These are phyloP conservation scores for Haematococcus lacustris DNA, from an alignment of 139 green algal genomes.

Conservation along the genomic window DNA sequence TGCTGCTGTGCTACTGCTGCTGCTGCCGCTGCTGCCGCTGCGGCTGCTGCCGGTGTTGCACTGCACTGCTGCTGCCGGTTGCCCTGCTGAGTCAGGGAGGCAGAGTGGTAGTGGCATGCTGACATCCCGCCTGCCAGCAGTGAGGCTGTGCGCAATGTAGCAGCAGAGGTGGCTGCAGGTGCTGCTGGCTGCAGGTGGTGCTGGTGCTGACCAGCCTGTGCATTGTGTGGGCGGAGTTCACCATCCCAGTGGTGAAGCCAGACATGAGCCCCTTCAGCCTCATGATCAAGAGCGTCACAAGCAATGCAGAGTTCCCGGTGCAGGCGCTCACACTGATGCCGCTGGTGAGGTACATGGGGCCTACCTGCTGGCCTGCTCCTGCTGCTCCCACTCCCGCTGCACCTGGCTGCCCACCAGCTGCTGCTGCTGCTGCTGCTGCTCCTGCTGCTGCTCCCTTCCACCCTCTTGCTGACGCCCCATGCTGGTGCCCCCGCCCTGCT, in stretches of 20 bases:
- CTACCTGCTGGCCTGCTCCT: background rate
- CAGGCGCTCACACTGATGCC: conserved; percentile 22
- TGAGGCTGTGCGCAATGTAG: no score
- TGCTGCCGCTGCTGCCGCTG: no score
- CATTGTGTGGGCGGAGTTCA: conserved; percentile 82
- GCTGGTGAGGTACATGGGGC: background rate
- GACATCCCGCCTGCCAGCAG: no score
- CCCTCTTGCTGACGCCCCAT: background rate
- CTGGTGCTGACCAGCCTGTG: conserved; percentile 45
- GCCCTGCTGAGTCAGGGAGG: no score
- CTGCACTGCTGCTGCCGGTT: no score
- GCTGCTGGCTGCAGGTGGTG: conserved; percentile 22
- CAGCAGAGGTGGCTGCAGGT: no score
- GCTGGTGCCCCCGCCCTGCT: no score
- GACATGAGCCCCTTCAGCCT: conserved; percentile 80
- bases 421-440: background rate
- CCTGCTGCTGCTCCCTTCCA: background rate
- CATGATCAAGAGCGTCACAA: conserved; percentile 24
- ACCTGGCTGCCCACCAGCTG: no score
- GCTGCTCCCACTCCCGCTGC: no score
- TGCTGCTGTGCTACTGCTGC: no score
- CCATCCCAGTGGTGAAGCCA: conserved; percentile 56
- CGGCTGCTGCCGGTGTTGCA: no score
- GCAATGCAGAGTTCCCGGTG: conserved; percentile 20
- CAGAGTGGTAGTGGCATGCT: no score